Percentiles rank a stretch among this genome's conserved stretches.
phyloP scores from a whole-genome alignment of 495 filamentous ascomycete species.

The Pseudevernia furfuracea region DNA sequence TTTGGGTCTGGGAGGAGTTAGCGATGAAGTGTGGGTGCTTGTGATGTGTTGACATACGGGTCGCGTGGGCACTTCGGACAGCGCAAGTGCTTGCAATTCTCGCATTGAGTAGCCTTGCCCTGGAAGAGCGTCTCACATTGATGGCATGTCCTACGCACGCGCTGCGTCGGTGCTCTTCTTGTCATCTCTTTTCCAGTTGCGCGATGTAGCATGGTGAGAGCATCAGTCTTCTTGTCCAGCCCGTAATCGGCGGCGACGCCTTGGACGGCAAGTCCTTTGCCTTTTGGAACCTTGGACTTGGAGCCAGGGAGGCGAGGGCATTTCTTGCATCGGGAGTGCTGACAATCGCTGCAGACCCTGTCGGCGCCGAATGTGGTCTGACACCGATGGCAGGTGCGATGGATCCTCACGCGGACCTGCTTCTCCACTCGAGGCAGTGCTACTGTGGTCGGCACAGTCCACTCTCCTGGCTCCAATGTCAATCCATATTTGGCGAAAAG shows the following conservation, averaged over 20 bases:
- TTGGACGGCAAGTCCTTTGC: slow-evolving; percentile 24
- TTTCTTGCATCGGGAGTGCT: slow-evolving; percentile 67
- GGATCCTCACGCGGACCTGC: slow-evolving; percentile 85
- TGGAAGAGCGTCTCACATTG: slow-evolving; percentile 59
- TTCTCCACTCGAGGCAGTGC: slow-evolving; percentile 71
- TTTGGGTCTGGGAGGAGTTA: slow-evolving; percentile 47
- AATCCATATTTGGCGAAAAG: slow-evolving; percentile 70
- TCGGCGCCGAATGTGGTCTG: slow-evolving; percentile 62
- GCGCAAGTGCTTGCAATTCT: slow-evolving; percentile 62
- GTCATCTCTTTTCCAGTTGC: slow-evolving; percentile 62
- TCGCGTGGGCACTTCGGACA: slow-evolving; percentile 78
- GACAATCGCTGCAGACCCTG: slow-evolving; percentile 63
- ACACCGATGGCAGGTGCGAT: slow-evolving; percentile 73
- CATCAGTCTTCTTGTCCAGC: slow-evolving; percentile 26
- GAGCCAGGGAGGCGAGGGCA: slow-evolving; percentile 66
- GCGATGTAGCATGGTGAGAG: slow-evolving; percentile 54
- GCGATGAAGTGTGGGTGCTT: neutral
- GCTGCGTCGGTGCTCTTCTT: slow-evolving; percentile 57
- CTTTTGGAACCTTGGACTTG: slow-evolving; percentile 37
- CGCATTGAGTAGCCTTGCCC: slow-evolving; percentile 53
- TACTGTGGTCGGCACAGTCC: slow-evolving; percentile 49
- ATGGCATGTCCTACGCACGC: slow-evolving; percentile 71
- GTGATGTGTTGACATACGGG: slow-evolving; percentile 51
- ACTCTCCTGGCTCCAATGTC: slow-evolving; percentile 61
- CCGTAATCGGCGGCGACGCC: slow-evolving; percentile 24